A percentile compares a stretch with the other conserved stretches of the same genome.
These are phyloP conservation scores for Boletus tomentosulus DNA, from an alignment of 768 basidiomycete genomes.

Conservation along the genomic window DNA sequence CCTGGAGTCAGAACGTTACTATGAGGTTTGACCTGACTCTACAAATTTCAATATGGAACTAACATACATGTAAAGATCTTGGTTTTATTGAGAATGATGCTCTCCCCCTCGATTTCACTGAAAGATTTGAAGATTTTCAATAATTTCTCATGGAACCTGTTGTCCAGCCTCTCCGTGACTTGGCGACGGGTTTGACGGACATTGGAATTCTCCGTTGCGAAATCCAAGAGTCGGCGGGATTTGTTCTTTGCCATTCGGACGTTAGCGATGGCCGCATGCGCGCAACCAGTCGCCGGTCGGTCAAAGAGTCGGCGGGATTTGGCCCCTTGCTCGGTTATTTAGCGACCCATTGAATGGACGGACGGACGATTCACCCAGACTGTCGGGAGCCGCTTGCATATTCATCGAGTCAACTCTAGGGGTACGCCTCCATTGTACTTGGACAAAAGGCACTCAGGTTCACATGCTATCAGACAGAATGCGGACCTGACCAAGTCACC, in stretches of 20 bases:
- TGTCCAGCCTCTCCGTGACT: not conserved
- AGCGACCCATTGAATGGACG: not conserved
- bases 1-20: not conserved
- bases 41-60: not conserved
- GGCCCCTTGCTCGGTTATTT: not conserved
- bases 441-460: not conserved
- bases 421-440: not conserved
- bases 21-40: not conserved
- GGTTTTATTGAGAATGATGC: not conserved
- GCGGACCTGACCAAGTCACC: not conserved
- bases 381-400: not conserved
- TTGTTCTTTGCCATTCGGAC: not conserved
- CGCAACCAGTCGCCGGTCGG: not conserved
- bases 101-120: not conserved
- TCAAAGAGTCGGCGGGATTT: not conserved
- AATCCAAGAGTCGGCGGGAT: not conserved
- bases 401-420: not conserved
- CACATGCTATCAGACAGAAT: not conserved
- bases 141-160: too few relatives aligned
- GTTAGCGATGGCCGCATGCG: not conserved
- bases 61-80: not conserved
- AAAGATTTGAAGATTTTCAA: not conserved
- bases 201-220: not conserved
- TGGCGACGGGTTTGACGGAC: not conserved
- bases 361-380: not conserved